Evolutionary conservation across 1,139 yeast species (phyloP).

Genomic region (Hansenula anomala): DNA sequence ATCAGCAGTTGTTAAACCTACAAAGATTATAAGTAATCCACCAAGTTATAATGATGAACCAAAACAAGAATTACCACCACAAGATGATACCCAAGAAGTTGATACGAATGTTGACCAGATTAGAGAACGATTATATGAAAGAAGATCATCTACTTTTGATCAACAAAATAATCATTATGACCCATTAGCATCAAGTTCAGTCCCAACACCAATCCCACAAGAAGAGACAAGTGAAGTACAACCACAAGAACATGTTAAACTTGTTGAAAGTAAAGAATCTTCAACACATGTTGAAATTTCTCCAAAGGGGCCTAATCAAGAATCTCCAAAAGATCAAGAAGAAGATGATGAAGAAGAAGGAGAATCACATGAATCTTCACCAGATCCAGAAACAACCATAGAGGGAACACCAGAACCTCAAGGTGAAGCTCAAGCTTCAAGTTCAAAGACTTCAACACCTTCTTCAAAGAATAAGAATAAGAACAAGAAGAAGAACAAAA

Average conservation of each 20-base stretch:
- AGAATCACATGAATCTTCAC: background rate
- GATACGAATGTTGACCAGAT: slow-evolving; percentile 4
- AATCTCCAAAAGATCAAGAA: background rate
- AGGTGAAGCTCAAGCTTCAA: no score
- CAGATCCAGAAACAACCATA: background rate
- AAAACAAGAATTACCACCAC: slow-evolving; percentile 6
- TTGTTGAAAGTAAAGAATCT: slow-evolving; percentile 9
- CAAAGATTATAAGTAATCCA: slow-evolving; percentile 13
- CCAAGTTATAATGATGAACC: slow-evolving; percentile 22
- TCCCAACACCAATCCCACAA: background rate
- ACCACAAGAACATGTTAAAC: background rate
- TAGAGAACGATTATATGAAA: slow-evolving; percentile 20
- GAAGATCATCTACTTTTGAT: slow-evolving; percentile 18
- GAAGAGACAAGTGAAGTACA: background rate
- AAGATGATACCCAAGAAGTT: background rate
- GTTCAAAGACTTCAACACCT: slow-evolving; percentile 4
- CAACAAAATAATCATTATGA: slow-evolving; percentile 11
- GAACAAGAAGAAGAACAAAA: slow-evolving; percentile 22
- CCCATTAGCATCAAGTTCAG: background rate
- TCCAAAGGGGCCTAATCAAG: background rate
- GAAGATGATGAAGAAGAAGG: background rate
- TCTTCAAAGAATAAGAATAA: slow-evolving; percentile 9
- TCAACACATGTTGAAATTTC: background rate
- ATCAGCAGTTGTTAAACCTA: slow-evolving; percentile 3
- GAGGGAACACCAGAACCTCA: slow-evolving; percentile 1